phyloP scores from a whole-genome alignment of 2,329 filamentous ascomycete genomes.

The Colletotrichum scovillei region DNA sequence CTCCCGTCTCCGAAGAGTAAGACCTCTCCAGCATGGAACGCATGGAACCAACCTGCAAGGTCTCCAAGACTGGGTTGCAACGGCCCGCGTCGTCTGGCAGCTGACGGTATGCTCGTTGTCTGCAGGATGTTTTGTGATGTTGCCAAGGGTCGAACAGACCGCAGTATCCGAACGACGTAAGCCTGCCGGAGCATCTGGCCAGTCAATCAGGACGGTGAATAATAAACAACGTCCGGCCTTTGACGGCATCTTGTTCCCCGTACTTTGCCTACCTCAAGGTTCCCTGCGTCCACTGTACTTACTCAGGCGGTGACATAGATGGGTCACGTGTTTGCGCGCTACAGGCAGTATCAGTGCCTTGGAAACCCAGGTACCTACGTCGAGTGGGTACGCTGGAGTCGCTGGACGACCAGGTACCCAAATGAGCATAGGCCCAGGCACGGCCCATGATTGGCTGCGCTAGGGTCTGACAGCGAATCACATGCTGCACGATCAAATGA shows the following conservation, averaged over 20 bases:
- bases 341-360: not conserved
- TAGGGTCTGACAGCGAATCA: conserved; percentile 29
- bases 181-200: not conserved
- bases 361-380: conserved; percentile 6
- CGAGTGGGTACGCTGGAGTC: not conserved
- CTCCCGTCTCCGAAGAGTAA: not conserved
- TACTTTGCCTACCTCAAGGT: not conserved
- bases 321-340: not conserved
- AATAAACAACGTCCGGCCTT: not conserved
- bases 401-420: conserved; percentile 17
- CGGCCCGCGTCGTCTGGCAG: conserved; percentile 3
- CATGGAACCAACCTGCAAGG: not conserved
- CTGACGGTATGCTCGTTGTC: not conserved
- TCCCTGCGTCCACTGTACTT: no score
- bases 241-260: not conserved
- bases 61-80: not conserved
- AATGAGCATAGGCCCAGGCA: conserved; percentile 32
- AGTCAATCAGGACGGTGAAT: not conserved
- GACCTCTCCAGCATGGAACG: not conserved
- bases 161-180: not conserved
- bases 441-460: conserved; percentile 18
- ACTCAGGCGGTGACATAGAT: not conserved
- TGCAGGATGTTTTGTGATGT: not conserved
- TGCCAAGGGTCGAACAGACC: not conserved
- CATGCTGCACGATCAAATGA: conserved; percentile 37